Percentiles rank a stretch among this genome's conserved stretches.
phyloP scores from a whole-genome alignment of 225 moss, liverwort and hornwort species.

The Marchantia paleacea region DNA sequence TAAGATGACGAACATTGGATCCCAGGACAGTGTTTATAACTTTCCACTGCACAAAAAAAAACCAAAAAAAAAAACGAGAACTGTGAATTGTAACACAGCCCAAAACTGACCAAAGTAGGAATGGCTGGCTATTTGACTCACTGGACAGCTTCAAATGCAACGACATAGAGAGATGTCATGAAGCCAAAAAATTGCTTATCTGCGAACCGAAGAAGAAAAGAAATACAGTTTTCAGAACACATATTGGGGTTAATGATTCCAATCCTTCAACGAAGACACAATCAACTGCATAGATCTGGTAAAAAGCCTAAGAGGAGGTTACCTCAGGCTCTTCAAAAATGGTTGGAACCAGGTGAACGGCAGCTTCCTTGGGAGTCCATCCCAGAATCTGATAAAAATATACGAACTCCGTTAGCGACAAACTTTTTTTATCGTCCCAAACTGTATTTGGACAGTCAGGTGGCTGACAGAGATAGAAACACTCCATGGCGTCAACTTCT shows the following conservation, averaged over 20 bases:
- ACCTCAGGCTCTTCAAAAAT: slow-evolving; percentile 79
- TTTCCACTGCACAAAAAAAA: slow-evolving; percentile 60
- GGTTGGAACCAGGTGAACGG: slow-evolving; percentile 77
- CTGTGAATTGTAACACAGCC: background rate
- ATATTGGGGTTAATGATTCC: background rate
- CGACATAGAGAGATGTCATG: no score
- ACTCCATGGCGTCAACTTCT: background rate
- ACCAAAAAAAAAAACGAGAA: background rate
- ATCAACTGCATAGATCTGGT: no score
- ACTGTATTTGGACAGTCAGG: background rate
- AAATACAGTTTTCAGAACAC: background rate
- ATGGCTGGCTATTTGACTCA: background rate
- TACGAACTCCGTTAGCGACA: background rate
- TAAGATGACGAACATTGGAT: slow-evolving; percentile 74
- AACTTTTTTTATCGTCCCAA: background rate
- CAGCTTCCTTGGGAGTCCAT: slow-evolving; percentile 85
- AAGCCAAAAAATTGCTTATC: background rate
- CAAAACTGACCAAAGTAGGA: no score
- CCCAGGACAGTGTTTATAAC: slow-evolving; percentile 76
- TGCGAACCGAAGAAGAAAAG: background rate
- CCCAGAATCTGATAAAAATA: slow-evolving; percentile 45
- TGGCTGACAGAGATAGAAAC: background rate
- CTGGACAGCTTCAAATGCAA: background rate
- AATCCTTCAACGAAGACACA: background rate
- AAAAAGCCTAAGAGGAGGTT: background rate